phyloP scores from a whole-genome alignment of 1,284 basidiomycete species.

The Blastosporella zonata region DNA sequence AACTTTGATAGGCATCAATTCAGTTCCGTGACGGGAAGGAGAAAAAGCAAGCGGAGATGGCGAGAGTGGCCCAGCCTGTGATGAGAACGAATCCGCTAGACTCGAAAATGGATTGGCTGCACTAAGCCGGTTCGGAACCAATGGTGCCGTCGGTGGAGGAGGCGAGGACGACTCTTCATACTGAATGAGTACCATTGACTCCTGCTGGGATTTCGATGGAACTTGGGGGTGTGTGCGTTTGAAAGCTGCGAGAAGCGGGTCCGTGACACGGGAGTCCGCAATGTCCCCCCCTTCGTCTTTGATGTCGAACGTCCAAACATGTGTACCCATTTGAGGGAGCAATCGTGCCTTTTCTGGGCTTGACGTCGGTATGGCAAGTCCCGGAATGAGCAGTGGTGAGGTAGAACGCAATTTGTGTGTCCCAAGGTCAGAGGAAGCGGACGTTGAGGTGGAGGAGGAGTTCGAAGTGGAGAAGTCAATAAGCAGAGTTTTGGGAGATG shows the following conservation, averaged over 20 bases:
- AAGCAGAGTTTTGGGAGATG: conserved; percentile 18
- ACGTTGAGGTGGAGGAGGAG: conserved; percentile 12
- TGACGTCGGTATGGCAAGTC: conserved; percentile 18
- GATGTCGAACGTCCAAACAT: conserved; percentile 15
- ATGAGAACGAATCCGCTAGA: conserved; percentile 7
- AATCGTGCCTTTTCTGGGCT: conserved; percentile 9
- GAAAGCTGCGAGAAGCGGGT: conserved; percentile 15
- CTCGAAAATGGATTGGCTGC: conserved; percentile 14
- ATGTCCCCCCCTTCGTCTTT: conserved; percentile 13
- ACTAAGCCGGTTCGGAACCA: conserved; percentile 9
- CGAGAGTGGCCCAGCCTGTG: conserved; percentile 1
- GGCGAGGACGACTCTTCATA: conserved; percentile 5
- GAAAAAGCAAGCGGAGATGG: conserved; percentile 9
- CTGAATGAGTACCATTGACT: conserved; percentile 8
- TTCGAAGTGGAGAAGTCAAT: conserved; percentile 20
- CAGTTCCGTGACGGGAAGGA: conserved; percentile 15
- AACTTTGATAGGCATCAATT: conserved; percentile 11
- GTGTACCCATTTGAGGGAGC: conserved; percentile 4
- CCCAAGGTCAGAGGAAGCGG: conserved; percentile 20
- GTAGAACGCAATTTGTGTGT: conserved; percentile 17
- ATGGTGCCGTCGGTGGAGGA: background rate
- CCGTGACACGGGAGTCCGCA: background rate
- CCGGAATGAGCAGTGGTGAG: conserved; percentile 20
- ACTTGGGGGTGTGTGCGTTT: conserved; percentile 8
- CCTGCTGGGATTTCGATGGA: background rate